phyloP scores from a whole-genome alignment of 116 monocot species.

The Cymodocea nodosa region DNA sequence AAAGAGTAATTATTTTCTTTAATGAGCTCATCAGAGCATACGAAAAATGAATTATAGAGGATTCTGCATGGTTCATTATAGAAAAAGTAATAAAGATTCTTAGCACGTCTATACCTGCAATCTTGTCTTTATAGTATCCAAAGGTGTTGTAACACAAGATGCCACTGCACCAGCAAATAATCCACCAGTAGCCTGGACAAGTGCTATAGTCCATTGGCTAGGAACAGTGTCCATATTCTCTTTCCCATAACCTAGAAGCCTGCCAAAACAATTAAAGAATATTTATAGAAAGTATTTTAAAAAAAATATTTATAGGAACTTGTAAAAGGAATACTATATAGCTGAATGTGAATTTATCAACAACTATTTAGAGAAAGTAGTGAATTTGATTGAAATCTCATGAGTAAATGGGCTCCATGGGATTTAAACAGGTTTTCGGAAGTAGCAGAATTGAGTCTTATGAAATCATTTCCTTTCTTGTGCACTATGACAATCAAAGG shows the following conservation, averaged over 20 bases:
- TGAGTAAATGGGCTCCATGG: too few species aligned
- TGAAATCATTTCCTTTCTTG: too few species aligned
- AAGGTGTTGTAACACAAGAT: conserved; percentile 82
- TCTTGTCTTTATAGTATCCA: conserved; percentile 96
- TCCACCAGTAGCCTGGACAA: conserved; percentile 82
- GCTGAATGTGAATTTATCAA: too few species aligned
- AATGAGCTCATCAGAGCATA: neutral
- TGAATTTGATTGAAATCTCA: too few species aligned
- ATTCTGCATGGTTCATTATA: neutral
- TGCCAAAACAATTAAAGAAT: conserved; percentile 9
- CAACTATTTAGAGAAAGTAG: too few species aligned
- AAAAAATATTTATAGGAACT: too few species aligned
- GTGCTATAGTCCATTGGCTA: conserved; percentile 33
- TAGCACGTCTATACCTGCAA: conserved; percentile 40
- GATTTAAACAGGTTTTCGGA: too few species aligned
- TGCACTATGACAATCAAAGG: too few species aligned
- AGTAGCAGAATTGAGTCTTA: too few species aligned
- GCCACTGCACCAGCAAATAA: conserved; percentile 77
- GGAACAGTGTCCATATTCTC: conserved; percentile 41
- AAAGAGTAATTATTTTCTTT: too few species aligned
- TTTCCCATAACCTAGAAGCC: conserved; percentile 46
- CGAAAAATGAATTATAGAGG: neutral
- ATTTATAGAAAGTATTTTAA: too few species aligned
- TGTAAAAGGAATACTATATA: too few species aligned
- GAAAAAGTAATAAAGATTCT: conserved; percentile 4